Base-by-base conservation (phyloP, 768 basidiomycete species). In the Ephemerocybe angulata region DNA sequence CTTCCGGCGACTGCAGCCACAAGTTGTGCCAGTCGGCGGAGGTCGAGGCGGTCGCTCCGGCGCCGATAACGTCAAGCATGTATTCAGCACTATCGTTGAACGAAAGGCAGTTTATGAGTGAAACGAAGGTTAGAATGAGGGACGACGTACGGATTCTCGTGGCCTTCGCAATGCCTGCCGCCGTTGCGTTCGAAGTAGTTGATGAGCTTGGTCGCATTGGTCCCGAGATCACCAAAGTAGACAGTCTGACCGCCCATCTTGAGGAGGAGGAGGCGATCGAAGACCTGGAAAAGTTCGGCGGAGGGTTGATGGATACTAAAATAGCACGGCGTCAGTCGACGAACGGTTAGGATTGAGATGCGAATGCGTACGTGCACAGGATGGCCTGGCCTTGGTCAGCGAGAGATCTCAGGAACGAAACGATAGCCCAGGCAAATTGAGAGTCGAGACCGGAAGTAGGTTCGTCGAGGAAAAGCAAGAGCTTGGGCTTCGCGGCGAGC, bases 371-470 rank as follows among this genome's bases (percentile, higher is more conserved):
- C 75, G 89, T 94, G 84, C 92, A 94, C 24, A 96, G 74, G 63
- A 95, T 93, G 25, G 90, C 88, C 63, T 93, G 92, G 1, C 93
- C 93, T 53, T 81, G 81, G 54, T 88, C 80, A 4, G 91, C 90
- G 27, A 95, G 81, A 33, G 85, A 79, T 4, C 85, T 76, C 46
- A 94, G 72, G 76, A 94, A 90, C 4, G 77, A 74, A 50, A 91
- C 72, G 59, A 93, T 90, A 25, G 86, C 85, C 89, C 90, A 90
- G 2, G 92, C 90, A 43, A 86, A 88, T 67, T 93, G 90, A 11
- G 90, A 91, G 65, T 93, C 91, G 13, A 94, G 78, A 52, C 92
- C 91, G 19, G 89, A 86, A 0, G 93, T 95, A 1, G 93, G 93
- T 66, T 95, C 92, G 63, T 94, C 93, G 50, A 93, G 72, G 79